These are phyloP conservation scores for Lasiosphaeria hispida DNA, from an alignment of 495 filamentous ascomycete genomes.

Conservation along the genomic window DNA sequence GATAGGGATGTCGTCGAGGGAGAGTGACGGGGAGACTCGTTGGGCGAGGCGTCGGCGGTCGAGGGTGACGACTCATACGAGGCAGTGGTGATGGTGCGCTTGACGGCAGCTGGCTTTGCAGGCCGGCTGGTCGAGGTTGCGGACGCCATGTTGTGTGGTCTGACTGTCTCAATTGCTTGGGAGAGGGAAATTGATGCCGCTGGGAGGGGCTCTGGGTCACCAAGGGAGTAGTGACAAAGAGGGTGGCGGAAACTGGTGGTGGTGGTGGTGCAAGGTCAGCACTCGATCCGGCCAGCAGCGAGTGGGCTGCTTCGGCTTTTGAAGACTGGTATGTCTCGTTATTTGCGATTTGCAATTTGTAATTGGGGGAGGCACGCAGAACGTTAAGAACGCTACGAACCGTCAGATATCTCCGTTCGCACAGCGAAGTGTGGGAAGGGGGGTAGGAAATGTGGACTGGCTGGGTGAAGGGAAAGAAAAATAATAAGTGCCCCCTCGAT, in stretches of 20 bases:
- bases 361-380: too few relatives aligned
- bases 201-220: slow-evolving; percentile 4
- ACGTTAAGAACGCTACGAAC: neutral
- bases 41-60: slow-evolving; percentile 61
- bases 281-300: neutral
- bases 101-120: slow-evolving; percentile 39
- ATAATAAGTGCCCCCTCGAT: neutral
- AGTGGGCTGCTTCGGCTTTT: neutral
- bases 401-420: slow-evolving; percentile 3
- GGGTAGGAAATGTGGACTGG: neutral
- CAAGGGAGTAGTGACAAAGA: neutral
- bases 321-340: too few relatives aligned
- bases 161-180: slow-evolving; percentile 8
- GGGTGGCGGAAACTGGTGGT: neutral
- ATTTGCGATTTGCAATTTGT: too few relatives aligned
- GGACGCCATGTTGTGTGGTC: slow-evolving; percentile 37
- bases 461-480: neutral
- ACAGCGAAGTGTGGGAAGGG: neutral
- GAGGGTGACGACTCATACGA: slow-evolving; percentile 54
- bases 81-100: slow-evolving; percentile 40
- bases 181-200: neutral
- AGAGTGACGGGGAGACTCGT: slow-evolving; percentile 69
- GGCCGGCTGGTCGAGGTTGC: slow-evolving; percentile 33
- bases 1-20: slow-evolving; percentile 89
- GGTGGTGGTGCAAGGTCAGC: neutral